A percentile compares a stretch with the other conserved stretches of the same genome.
phyloP scores from a whole-genome alignment of 2,329 filamentous ascomycete genomes.

The Trichoderma koningii region DNA sequence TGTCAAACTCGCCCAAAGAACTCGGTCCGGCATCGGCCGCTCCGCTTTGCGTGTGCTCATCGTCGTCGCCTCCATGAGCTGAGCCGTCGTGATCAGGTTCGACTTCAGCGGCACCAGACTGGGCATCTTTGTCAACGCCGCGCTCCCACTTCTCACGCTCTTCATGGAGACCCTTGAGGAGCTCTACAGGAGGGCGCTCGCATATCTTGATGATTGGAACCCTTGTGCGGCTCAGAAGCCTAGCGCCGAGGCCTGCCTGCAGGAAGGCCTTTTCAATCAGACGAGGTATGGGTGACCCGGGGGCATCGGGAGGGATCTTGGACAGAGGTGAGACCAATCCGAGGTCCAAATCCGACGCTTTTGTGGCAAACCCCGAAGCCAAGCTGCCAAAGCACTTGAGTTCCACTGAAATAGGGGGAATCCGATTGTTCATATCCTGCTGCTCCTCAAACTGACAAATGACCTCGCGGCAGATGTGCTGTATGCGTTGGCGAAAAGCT shows the following conservation, averaged over 20 bases:
- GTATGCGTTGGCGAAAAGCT: slow-evolving; percentile 64
- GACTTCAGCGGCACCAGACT: slow-evolving; percentile 39
- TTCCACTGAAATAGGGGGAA: slow-evolving; percentile 60
- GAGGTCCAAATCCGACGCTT: slow-evolving; percentile 89
- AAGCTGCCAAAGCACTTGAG: slow-evolving; percentile 81
- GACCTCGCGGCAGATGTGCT: slow-evolving; percentile 63
- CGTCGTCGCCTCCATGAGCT: slow-evolving; percentile 29
- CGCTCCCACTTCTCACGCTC: slow-evolving; percentile 73
- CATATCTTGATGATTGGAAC: slow-evolving; percentile 90
- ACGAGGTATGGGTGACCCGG: slow-evolving; percentile 67
- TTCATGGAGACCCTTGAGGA: slow-evolving; percentile 62
- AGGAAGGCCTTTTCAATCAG: slow-evolving; percentile 75
- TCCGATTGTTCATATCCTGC: slow-evolving; percentile 45
- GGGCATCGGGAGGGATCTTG: slow-evolving; percentile 52
- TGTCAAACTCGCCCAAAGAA: slow-evolving; percentile 31
- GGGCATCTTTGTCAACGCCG: slow-evolving; percentile 47
- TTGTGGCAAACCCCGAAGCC: slow-evolving; percentile 81
- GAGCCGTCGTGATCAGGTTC: slow-evolving; percentile 38
- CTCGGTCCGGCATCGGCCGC: slow-evolving; percentile 21
- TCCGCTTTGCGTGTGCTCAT: slow-evolving; percentile 26
- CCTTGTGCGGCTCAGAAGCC: slow-evolving; percentile 74
- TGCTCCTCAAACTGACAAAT: slow-evolving; percentile 56
- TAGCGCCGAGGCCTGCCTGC: slow-evolving; percentile 70
- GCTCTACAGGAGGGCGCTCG: slow-evolving; percentile 63
- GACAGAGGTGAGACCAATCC: slow-evolving; percentile 70